phyloP scores from a whole-genome alignment of 2,329 filamentous ascomycete genomes.

The Xylariaceae sp. region DNA sequence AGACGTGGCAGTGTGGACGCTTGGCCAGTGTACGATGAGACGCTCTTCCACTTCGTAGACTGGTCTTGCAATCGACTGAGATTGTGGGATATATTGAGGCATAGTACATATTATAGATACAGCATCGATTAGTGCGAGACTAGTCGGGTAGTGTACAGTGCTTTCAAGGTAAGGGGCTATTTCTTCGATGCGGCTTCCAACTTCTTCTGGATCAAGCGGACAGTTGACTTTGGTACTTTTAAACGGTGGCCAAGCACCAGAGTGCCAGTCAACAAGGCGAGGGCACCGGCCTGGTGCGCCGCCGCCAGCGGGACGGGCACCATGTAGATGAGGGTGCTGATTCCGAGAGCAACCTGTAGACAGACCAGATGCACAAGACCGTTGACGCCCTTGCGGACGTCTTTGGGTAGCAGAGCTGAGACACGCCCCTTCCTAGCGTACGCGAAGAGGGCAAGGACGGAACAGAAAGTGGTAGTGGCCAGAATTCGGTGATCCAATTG shows the following conservation, averaged over 20 bases:
- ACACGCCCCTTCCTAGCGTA: conserved; percentile 66
- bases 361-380: conserved; percentile 79
- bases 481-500: conserved; percentile 94
- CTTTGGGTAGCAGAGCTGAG: conserved; percentile 52
- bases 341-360: conserved; percentile 79
- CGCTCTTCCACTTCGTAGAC: too few species aligned
- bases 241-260: conserved; percentile 74
- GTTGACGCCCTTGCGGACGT: conserved; percentile 62
- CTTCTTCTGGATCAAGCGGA: conserved; percentile 53
- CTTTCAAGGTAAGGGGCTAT: conserved; percentile 1
- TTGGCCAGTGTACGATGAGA: too few species aligned
- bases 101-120: too few species aligned
- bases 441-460: conserved; percentile 72
- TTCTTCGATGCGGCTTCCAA: conserved; percentile 28
- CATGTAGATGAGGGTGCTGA: conserved; percentile 87
- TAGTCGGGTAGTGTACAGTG: too few species aligned
- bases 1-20: too few species aligned
- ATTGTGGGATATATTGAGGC: too few species aligned
- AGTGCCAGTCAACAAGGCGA: conserved; percentile 78
- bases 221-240: conserved; percentile 63
- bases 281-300: conserved; percentile 83
- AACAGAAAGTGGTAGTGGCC: conserved; percentile 80
- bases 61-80: too few species aligned
- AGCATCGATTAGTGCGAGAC: too few species aligned
- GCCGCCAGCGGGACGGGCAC: conserved; percentile 85